Base-by-base conservation (phyloP, 805 yeast species). In the Sugiyamaella qingdaonensis region DNA sequence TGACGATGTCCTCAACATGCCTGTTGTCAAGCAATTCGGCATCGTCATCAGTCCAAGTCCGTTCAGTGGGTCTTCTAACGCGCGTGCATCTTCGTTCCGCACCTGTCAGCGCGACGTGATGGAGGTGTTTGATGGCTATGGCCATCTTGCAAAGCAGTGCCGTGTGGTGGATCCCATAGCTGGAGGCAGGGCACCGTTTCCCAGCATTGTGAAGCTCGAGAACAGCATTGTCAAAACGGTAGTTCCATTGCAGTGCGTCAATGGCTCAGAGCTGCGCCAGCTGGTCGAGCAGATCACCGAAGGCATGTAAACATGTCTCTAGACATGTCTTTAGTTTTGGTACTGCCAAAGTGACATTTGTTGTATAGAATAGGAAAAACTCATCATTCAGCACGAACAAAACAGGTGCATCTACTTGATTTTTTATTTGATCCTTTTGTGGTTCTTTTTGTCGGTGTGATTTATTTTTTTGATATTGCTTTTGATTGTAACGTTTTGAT, bases 81-180 rank as follows among this genome's bases (percentile, higher is more conserved):
- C 16, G 9, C n/a, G 4, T 13, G 37, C 37, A 4, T 9, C 5
- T 4, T 34, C 37, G 8, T 34, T 34, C 37, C n/a, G 37, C 33
- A 42, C 32, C 46, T 18, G 13, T 42, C 46, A 44, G 36, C 31
- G 29, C n/a, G 31, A 29, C 11, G 43, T 63, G 18, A 55, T 61
- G 4, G 53, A 42, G 14, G 45, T 66, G 1, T 57, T 57, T 45
- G 71, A 67, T 54, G 58, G 57, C 10, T 18, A 37, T 0, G 64
- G 62, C 2, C 54, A 55, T 9, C 61, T 68, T 4, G 71, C 68
- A 8, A 47, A 50, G 16, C 61, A 60, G 46, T 65, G 69, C 48
- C 55, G 65, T 2, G 69, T 63, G 16, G 36, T 63, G 32, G 65
- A 63, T 35, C 69, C 68, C 2, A 51, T 67, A n/a, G 72, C 72